Percentiles rank a stretch among this genome's conserved stretches.
phyloP scores from a whole-genome alignment of 345 rosid species.

The Boechera stricta region DNA sequence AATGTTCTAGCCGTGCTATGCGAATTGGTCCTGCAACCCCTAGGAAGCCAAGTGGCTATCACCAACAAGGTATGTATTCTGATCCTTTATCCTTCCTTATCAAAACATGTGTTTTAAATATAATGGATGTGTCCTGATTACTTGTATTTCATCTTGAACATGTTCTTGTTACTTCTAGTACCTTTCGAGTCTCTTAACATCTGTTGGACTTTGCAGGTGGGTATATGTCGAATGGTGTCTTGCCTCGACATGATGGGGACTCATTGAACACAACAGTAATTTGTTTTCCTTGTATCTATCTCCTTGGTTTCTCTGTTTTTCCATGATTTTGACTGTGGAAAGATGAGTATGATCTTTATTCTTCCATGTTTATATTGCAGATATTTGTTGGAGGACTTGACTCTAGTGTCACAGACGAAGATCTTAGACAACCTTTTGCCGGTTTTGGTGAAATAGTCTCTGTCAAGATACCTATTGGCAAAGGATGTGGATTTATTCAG shows the following conservation, averaged over 20 bases:
- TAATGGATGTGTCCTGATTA: too few species aligned
- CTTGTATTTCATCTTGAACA: neutral
- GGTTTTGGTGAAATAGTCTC: slow-evolving; percentile 87
- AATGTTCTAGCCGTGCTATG: slow-evolving; percentile 86
- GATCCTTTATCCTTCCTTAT: neutral
- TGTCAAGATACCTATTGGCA: slow-evolving; percentile 86
- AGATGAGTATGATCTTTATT: neutral
- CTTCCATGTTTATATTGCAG: slow-evolving; percentile 44
- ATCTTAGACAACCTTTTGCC: slow-evolving; percentile 78
- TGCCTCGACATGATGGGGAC: slow-evolving; percentile 69
- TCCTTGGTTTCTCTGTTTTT: neutral
- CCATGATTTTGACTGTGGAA: neutral
- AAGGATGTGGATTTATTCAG: slow-evolving; percentile 97
- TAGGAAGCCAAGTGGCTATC: slow-evolving; percentile 84
- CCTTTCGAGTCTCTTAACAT: neutral
- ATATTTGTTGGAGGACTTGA: slow-evolving; percentile 98
- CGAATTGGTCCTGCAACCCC: slow-evolving; percentile 94
- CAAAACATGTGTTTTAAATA: too few species aligned
- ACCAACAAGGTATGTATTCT: slow-evolving; percentile 64
- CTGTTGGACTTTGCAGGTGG: slow-evolving; percentile 62
- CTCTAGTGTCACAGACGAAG: slow-evolving; percentile 82
- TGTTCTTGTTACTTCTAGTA: neutral
- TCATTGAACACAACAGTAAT: slow-evolving; percentile 88
- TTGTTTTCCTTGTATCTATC: slow-evolving; percentile 6
- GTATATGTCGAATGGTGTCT: slow-evolving; percentile 64